Evolutionary conservation across 106 monocot species (phyloP), one percentile per base, ranked within the genome.

Genomic region (Amphibolis antarctica): DNA sequence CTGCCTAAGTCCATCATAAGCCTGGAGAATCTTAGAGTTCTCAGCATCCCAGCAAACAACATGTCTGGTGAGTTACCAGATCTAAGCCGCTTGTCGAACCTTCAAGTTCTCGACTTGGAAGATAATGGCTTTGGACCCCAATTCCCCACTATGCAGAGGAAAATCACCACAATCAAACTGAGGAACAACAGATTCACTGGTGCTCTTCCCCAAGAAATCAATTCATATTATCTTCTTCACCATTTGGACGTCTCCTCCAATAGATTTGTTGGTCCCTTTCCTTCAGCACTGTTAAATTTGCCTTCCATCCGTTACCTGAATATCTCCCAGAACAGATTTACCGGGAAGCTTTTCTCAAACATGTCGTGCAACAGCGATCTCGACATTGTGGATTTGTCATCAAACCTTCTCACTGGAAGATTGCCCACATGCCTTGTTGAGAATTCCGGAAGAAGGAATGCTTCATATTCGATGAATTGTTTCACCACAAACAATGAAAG

Each of bases 181-280:
- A 87, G 77, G 46, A 83, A 79, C 20, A 99, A 99, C 69, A 76
- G 57, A 67, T 99, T 99, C 59, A 72, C 71, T 20, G 91, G 78
- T 12, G 81, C 76, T 10, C 67, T 99, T 18, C 91, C 91, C 19
- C 31, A 78, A 42, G 82, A 85, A 21, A 19, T 88, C 43, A 64
- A 25, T 61, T 77, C 84, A 5, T 83, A 53, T 25, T 81, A 81
- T 67, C 52, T 81, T 29, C 88, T 99, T 19, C 70, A 81, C 55
- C 74, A 65, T 29, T 55, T 99, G 6, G 98, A 99, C 43, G 28
- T 99, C 21, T 91, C 98, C 1, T 79, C 46, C 11, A 99, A 99
- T 55, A 80, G 79, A 59, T 99, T 91, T 53, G 91, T 91, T 0
- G 98, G 91, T 4, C 91, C 91, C 7, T 87, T 99, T 53, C 72